phyloP scores from a whole-genome alignment of 345 rosid genomes.

The Cardamine resedifolia region DNA sequence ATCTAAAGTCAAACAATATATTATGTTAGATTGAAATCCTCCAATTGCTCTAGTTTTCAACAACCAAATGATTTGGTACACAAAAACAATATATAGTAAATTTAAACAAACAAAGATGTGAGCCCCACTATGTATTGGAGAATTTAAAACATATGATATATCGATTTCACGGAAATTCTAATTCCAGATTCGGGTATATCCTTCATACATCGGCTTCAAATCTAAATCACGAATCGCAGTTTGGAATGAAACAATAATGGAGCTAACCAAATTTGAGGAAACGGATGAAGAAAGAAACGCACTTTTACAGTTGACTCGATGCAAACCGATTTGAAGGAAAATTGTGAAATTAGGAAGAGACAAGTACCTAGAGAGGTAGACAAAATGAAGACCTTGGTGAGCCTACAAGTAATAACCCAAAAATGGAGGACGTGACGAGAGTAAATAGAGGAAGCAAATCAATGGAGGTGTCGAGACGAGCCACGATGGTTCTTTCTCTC shows the following conservation, averaged over 20 bases:
- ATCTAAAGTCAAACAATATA: slow-evolving; percentile 17
- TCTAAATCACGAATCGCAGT: background rate
- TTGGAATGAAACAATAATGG: background rate
- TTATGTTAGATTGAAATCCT: background rate
- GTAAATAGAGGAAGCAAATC: slow-evolving; percentile 25
- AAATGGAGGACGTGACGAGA: slow-evolving; percentile 33
- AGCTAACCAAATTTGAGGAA: background rate
- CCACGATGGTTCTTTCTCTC: slow-evolving; percentile 4
- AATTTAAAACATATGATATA: background rate
- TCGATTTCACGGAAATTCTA: background rate
- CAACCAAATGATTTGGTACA: background rate
- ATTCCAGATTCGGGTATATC: background rate
- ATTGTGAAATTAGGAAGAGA: slow-evolving; percentile 4
- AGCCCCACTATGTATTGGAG: background rate
- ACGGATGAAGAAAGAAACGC: slow-evolving; percentile 8
- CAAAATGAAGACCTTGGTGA: slow-evolving; percentile 21
- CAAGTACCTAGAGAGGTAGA: slow-evolving; percentile 11
- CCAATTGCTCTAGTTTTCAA: too few species aligned
- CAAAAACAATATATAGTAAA: background rate
- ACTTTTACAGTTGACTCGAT: slow-evolving; percentile 27
- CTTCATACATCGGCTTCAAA: background rate
- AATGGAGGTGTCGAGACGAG: slow-evolving; percentile 23
- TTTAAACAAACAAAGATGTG: background rate
- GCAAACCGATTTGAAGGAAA: slow-evolving; percentile 8
- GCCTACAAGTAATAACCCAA: background rate